Base-by-base conservation (phyloP, 1,284 basidiomycete genomes). In the Papiliotrema nemorosa region DNA sequence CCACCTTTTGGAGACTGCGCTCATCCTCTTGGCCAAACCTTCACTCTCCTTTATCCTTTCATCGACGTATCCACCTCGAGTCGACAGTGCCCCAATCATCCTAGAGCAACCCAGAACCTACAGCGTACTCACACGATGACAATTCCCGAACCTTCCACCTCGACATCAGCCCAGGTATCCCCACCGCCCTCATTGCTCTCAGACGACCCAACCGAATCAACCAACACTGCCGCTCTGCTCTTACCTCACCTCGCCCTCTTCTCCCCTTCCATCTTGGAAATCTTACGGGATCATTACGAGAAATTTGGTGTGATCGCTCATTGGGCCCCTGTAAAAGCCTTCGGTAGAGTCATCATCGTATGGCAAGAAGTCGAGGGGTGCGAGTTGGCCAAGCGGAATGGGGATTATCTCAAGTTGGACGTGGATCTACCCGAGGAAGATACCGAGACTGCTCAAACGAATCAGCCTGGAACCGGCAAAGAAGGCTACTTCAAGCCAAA, bases 321-420 rank as follows among this genome's bases (percentile, higher is more conserved):
- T 61, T 96, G 90, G 90, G 88, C 87, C 1, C 88, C 90, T 6
- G 74, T 96, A 10, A 81, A 80, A n/a, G 82, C 82, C 2, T 87
- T 94, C 63, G 82, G 83, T 0, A 79, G 91, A 20, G 85, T 90
- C 29, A 82, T 96, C 40, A 73, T 91, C 26, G 88, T 93, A 0
- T 96, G 85, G 67, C 78, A 80, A 24, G 67, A 74, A 5, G 83
- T 85, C 21, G 60, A 60, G 13, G 63, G 59, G 13, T 75, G 54
- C 21, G 67, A 60, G 13, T 57, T 54, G 50, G 76, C 75, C 43
- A 77, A 69, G 58, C 55, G 40, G 47, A 60, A 68, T 47, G 66
- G 70, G 27, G 63, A 76, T 61, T 62, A 70, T 52, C 54, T 73
- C 44, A 58, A 53, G 40, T 44, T 70, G 26, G 61, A 69, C 33